Evolutionary conservation across 208 protist genomes (phyloP), one percentile per base, ranked within the genome.

Genomic region (Wallacemonas sp.): DNA sequence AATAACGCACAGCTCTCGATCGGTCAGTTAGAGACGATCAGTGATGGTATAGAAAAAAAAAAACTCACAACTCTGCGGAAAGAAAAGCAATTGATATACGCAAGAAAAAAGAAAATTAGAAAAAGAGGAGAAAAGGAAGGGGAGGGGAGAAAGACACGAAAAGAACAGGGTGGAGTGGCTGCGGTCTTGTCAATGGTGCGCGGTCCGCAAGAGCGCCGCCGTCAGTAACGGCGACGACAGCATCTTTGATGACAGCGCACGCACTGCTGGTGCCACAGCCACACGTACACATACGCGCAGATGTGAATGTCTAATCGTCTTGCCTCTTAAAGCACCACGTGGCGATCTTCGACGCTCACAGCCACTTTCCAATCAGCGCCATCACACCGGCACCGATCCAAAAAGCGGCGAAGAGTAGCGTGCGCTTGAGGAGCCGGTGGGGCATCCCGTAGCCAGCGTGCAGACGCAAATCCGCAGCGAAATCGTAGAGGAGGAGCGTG

Each of bases 401-500:
- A n/a, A 57, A 34, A 32, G n/a, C 50, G 12, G 32, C 32, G 50
- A 57, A 57, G 30, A 57, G 6, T 4, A 27, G 10, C 17, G 19
- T 19, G 17, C 45, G 45, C 32, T 57, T 57, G 29, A 1, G 30
- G 6, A 34, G 12, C 9, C 50, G 50, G n/a, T 17, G 32, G 2
- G 30, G 30, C 30, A 8, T 27, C 15, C 29, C 29, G 6, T 5
- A 32, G 10, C 13, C 30, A 4, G 29, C 19, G 29, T 26, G 38
- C n/a, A 6, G n/a, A 4, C 6, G 12, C 62, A 82, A 19, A 44
- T 92, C 85, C 13, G 44, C n/a, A 9, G 79, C 66, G 50, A 92
- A 92, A 62, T 92, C 81, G 53, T 39, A 61, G 37, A 87, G 38
- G 33, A 92, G 68, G 19, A 92, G 50, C 38, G 70, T 48, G 58